phyloP scores from a whole-genome alignment of 306 rosid genomes.

The Oxytropis ochrocephala region DNA sequence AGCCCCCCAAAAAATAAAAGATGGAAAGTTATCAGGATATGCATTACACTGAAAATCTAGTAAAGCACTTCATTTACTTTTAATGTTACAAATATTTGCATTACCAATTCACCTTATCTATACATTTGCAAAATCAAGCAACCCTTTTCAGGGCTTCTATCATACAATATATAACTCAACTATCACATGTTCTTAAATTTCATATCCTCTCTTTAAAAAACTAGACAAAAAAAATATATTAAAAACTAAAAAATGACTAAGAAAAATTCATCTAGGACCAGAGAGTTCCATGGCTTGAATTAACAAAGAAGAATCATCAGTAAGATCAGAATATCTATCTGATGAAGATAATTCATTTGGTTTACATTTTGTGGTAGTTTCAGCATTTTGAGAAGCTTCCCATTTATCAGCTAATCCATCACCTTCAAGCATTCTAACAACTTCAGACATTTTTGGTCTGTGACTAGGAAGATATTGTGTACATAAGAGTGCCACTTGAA shows the following conservation, averaged over 20 bases:
- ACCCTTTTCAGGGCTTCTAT: slow-evolving; percentile 32
- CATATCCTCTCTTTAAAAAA: slow-evolving; percentile 17
- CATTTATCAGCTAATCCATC: slow-evolving; percentile 87
- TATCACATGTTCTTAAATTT: slow-evolving; percentile 27
- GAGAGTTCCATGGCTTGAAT: slow-evolving; percentile 97
- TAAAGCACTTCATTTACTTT: background rate
- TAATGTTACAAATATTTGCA: slow-evolving; percentile 15
- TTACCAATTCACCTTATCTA: slow-evolving; percentile 29
- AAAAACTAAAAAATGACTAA: background rate
- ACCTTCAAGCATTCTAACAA: slow-evolving; percentile 92
- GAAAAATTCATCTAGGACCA: slow-evolving; percentile 65
- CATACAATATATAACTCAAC: slow-evolving; percentile 36
- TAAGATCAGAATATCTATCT: slow-evolving; percentile 78
- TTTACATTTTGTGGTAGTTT: slow-evolving; percentile 46
- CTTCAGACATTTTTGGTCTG: slow-evolving; percentile 93
- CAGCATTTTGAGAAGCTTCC: slow-evolving; percentile 83
- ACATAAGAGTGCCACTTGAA: slow-evolving; percentile 83
- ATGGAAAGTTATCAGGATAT: background rate
- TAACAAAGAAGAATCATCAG: slow-evolving; percentile 75
- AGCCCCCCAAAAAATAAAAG: background rate
- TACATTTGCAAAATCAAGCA: slow-evolving; percentile 37
- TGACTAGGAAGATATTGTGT: slow-evolving; percentile 83
- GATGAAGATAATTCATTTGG: slow-evolving; percentile 66
- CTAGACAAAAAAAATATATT: background rate
- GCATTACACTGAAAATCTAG: background rate